Evolutionary conservation across 331 rosid species (phyloP), one percentile per base, ranked within the genome.

Genomic region (Quercus lobata): DNA sequence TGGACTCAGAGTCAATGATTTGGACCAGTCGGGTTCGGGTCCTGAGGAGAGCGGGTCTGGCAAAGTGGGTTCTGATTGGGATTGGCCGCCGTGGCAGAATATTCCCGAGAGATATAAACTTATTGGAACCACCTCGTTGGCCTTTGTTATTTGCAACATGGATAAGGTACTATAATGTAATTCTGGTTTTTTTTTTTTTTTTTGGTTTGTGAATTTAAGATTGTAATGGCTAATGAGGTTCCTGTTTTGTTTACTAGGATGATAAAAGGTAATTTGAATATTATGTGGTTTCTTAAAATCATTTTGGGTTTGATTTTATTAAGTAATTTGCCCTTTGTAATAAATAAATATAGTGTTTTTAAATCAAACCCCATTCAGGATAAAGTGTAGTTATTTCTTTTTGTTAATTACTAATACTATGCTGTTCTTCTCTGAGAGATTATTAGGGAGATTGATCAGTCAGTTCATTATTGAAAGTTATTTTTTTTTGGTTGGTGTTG

Each of bases 1-100:
- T 5, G 90, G 92, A 14, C 75, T 88, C 2, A 74, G 76, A 11
- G 82, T 84, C 7, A 90, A 84, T 18, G 82, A 82, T 27, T 57
- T 82, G 30, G 88, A 76, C 68, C 75, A 71, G 74, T 58, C 77
- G 68, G 83, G 71, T 70, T 76, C 58, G 57, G 76, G 74, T 14
- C 57, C 46, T 46, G 82, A 80, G 32, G 46, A 41, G 46, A 75
- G 63, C 73, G 82, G 83, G 83, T 57, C 85, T 2, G 72, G 57
- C 52, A 37, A 75, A 10, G 72, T 69, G 79, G 87, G 75, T 37
- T 77, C 71, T 72, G 74, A 71, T 54, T 76, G 70, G 78, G 79
- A 75, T 70, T 93, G 97, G 99, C 97, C 98, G 15, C 98, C 99
- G 30, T 93, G 98, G 98, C 86, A 90, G 90, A 90, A 87, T 85